A percentile compares a stretch with the other conserved stretches of the same genome.
Evolutionary conservation across 2,329 filamentous ascomycete genomes (phyloP).

Genomic region (Lasiodiplodia citricola): DNA sequence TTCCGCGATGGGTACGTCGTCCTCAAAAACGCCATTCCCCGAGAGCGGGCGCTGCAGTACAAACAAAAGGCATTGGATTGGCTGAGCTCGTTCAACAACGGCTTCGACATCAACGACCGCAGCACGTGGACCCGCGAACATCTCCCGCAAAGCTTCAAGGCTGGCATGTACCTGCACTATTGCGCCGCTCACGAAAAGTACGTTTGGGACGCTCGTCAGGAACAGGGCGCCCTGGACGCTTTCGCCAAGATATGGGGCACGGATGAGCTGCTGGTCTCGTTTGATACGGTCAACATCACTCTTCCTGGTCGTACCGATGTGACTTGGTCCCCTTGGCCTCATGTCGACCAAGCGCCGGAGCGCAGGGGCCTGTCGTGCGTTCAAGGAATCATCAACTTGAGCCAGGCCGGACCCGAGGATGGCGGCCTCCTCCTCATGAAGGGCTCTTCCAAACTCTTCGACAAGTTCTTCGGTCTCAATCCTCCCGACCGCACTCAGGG

Average conservation of each 20-base stretch:
- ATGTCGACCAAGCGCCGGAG: constrained; percentile 51
- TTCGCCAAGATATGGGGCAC: constrained; percentile 51
- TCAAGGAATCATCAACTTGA: constrained; percentile 53
- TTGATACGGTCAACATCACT: constrained; percentile 49
- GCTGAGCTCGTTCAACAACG: constrained; percentile 15
- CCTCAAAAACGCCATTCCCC: constrained; percentile 33
- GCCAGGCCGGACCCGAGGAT: constrained; percentile 52
- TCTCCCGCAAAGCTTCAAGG: constrained; percentile 49
- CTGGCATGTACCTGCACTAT: constrained; percentile 51
- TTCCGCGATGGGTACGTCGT: constrained; percentile 40
- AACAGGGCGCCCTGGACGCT: constrained; percentile 48
- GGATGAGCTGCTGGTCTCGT: constrained; percentile 37
- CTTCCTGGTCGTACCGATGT: constrained; percentile 47
- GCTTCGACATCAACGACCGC: constrained; percentile 38
- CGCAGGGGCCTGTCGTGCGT: constrained; percentile 50
- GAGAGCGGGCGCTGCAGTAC: constrained; percentile 36
- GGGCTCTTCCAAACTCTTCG: constrained; percentile 49
- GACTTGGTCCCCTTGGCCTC: constrained; percentile 51
- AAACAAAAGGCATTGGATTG: background rate
- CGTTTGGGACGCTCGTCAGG: constrained; percentile 50
- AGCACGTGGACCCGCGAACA: constrained; percentile 52
- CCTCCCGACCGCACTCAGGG: constrained; percentile 36
- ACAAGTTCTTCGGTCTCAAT: constrained; percentile 49
- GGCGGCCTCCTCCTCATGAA: constrained; percentile 55
- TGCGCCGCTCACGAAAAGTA: constrained; percentile 50